Conservation (phyloP, 805 yeast genomes). For the Wickerhamomyces ciferrii region DNA sequence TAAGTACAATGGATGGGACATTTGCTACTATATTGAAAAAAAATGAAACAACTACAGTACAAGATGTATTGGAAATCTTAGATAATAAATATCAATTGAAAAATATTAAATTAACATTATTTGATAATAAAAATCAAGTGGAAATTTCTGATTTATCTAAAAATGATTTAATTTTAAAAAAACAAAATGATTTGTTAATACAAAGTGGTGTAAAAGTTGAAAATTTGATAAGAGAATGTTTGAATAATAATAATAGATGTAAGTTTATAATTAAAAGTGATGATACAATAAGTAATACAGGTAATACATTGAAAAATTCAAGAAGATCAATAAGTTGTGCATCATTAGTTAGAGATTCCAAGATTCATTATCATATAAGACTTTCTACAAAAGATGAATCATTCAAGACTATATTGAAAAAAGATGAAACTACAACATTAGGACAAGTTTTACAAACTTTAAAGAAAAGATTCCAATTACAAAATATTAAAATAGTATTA, state of each 20-base stretch:
- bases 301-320: background rate
- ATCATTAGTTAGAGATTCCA: background rate
- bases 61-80: background rate
- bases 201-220: background rate
- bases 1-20: background rate
- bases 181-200: background rate
- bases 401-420: background rate
- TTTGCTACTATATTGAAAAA: background rate
- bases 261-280: background rate
- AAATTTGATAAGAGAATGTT: background rate
- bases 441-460: background rate
- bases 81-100: background rate
- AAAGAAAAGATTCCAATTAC: background rate
- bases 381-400: background rate
- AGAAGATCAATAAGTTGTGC: background rate
- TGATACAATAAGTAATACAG: background rate
- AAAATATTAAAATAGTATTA: background rate
- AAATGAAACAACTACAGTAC: background rate
- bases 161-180: background rate
- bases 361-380: background rate
- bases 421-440: background rate
- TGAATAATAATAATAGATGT: background rate
- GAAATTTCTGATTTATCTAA: background rate
- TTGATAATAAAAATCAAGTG: background rate
- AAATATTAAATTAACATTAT: background rate